A percentile compares a stretch with the other conserved stretches of the same genome.
phyloP scores from a whole-genome alignment of 139 green algal species.

The Chara braunii region DNA sequence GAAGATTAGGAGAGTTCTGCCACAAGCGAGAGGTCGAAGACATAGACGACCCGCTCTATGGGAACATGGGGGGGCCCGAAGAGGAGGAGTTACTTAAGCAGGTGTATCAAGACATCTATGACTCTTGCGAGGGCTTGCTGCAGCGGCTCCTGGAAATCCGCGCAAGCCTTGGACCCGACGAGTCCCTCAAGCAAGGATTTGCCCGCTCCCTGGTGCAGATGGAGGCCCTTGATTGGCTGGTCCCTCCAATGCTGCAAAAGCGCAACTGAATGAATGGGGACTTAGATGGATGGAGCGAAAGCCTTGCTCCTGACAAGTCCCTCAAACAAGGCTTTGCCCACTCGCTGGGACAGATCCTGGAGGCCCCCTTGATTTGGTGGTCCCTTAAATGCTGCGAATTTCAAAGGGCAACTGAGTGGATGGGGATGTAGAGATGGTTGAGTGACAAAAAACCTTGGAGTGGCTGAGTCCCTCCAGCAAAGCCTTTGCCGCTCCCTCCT shows the following conservation, averaged over 20 bases:
- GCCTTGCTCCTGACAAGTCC: slow-evolving; percentile 17
- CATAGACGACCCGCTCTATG: slow-evolving; percentile 74
- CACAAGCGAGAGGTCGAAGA: slow-evolving; percentile 49
- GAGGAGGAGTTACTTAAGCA: slow-evolving; percentile 41
- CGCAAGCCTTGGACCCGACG: slow-evolving; percentile 9
- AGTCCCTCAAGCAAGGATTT: slow-evolving; percentile 25
- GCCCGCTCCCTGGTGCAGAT: slow-evolving; percentile 26
- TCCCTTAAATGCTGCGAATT: too few relatives aligned
- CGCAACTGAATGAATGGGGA: slow-evolving; percentile 21
- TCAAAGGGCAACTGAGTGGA: too few relatives aligned
- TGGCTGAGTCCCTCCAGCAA: too few relatives aligned
- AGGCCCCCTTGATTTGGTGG: too few relatives aligned
- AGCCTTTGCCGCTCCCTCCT: too few relatives aligned
- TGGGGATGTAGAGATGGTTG: too few relatives aligned
- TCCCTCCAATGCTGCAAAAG: slow-evolving; percentile 66
- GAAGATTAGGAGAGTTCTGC: slow-evolving; percentile 62
- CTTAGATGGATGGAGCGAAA: too few relatives aligned
- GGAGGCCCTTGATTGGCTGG: slow-evolving; percentile 56
- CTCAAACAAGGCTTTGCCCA: slow-evolving; percentile 13
- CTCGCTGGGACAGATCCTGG: slow-evolving; percentile 35
- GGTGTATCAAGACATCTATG: slow-evolving; percentile 20
- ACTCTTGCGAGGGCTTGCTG: slow-evolving; percentile 42
- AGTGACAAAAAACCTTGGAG: too few relatives aligned
- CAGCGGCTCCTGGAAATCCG: slow-evolving; percentile 36
- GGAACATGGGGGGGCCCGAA: slow-evolving; percentile 55